Evolutionary conservation across 495 filamentous ascomycete genomes (phyloP).

Genomic region (Hypoxylon perforatum): DNA sequence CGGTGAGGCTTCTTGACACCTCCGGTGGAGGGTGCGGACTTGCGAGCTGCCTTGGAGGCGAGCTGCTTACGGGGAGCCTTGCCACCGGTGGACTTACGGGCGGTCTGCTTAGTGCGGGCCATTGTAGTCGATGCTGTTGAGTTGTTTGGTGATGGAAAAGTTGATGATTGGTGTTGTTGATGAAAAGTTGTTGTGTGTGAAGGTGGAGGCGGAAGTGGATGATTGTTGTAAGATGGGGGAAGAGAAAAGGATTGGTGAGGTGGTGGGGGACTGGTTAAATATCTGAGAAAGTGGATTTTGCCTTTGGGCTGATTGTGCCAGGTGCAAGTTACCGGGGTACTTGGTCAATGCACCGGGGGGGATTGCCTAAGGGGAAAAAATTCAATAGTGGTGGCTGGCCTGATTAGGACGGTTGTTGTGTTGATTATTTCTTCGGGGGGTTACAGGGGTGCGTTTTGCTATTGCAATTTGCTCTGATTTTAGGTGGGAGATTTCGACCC

Average conservation of each 20-base stretch:
- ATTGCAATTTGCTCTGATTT: slow-evolving; percentile 39
- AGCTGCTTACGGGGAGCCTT: slow-evolving; percentile 99
- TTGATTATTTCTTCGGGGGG: slow-evolving; percentile 44
- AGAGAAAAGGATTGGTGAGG: slow-evolving; percentile 53
- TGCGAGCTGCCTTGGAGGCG: slow-evolving; percentile 65
- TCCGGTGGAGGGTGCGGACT: slow-evolving; percentile 67
- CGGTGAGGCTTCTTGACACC: slow-evolving; percentile 99
- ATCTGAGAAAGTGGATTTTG: slow-evolving; percentile 40
- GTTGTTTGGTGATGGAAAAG: slow-evolving; percentile 56
- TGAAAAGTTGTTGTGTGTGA: slow-evolving; percentile 47
- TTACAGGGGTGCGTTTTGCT: slow-evolving; percentile 50
- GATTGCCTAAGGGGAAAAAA: slow-evolving; percentile 33
- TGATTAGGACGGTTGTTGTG: slow-evolving; percentile 30
- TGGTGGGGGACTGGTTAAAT: slow-evolving; percentile 64
- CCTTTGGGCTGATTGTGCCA: slow-evolving; percentile 60
- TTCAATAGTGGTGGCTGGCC: slow-evolving; percentile 15
- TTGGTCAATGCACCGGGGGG: slow-evolving; percentile 34
- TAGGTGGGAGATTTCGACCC: slow-evolving; percentile 42
- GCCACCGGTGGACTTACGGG: slow-evolving; percentile 99
- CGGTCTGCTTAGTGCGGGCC: slow-evolving; percentile 99
- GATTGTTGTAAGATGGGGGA: slow-evolving; percentile 58
- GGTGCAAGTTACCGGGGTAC: slow-evolving; percentile 2
- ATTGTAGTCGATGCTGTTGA: slow-evolving; percentile 69
- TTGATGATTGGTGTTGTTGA: slow-evolving; percentile 59
- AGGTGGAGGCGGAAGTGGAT: slow-evolving; percentile 45